Percentiles rank a stretch among this genome's conserved stretches.
Conservation (phyloP, 441 rosid species). For the Oxalis stricta region DNA sequence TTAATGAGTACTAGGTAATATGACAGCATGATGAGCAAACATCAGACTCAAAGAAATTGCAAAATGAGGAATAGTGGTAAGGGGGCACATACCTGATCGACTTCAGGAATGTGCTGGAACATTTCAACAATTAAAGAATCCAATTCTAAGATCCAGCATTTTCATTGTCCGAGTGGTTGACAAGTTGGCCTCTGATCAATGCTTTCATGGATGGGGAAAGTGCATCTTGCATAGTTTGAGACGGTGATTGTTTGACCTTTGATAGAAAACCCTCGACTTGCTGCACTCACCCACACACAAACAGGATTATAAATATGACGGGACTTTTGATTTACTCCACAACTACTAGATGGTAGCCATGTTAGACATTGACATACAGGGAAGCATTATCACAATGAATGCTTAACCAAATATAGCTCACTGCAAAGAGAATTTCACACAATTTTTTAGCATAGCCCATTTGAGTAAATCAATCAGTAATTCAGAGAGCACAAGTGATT, state of each 20-base stretch:
- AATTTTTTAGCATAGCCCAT: no score
- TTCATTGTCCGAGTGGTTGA: conserved; percentile 57
- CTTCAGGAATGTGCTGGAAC: conserved; percentile 83
- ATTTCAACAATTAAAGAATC: conserved; percentile 71
- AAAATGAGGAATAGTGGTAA: no score
- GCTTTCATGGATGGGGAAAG: conserved; percentile 65
- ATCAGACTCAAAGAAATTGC: no score
- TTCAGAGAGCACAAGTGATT: no score
- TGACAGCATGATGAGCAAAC: neutral
- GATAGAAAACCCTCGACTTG: conserved; percentile 48
- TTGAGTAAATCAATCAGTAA: no score
- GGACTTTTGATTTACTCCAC: neutral
- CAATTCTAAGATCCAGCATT: conserved; percentile 97
- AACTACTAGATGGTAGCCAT: neutral
- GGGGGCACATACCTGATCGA: conserved; percentile 62
- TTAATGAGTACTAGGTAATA: no score
- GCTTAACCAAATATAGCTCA: no score
- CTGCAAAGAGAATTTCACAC: no score
- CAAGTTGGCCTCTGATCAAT: conserved; percentile 48
- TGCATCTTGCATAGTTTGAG: conserved; percentile 52
- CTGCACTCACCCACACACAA: conserved; percentile 24
- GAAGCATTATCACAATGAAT: no score
- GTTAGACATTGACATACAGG: neutral
- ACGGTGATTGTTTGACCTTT: conserved; percentile 84
- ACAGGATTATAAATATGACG: neutral